phyloP scores from a whole-genome alignment of 805 yeast genomes.

The Jamesozyma hellenica region DNA sequence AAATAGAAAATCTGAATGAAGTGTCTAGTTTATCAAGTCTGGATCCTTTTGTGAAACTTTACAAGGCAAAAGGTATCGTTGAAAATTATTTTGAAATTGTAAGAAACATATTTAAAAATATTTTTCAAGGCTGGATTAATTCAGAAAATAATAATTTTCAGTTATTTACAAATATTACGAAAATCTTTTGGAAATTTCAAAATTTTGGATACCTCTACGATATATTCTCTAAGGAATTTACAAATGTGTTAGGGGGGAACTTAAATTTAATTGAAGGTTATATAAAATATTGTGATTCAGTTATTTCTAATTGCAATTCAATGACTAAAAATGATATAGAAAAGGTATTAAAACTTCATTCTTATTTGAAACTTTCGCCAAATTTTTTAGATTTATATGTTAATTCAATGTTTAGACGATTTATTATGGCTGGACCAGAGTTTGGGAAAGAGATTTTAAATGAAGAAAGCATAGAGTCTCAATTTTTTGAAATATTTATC shows the following conservation, averaged over 20 bases:
- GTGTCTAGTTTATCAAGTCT: no score
- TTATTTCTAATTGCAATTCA: background rate
- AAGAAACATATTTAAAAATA: no score
- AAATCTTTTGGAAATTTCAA: background rate
- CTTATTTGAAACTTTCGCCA: background rate
- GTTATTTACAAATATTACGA: no score
- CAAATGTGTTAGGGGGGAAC: background rate
- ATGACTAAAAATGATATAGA: background rate
- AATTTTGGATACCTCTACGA: background rate
- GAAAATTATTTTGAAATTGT: no score
- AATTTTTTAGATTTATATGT: slow-evolving; percentile 7
- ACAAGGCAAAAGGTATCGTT: no score
- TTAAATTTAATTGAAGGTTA: background rate
- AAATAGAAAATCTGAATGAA: no score
- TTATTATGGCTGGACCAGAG: slow-evolving; percentile 8
- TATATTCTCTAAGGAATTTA: background rate
- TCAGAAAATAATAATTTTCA: no score
- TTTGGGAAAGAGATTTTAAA: background rate
- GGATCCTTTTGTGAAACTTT: no score
- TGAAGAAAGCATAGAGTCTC: background rate
- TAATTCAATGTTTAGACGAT: slow-evolving; percentile 11
- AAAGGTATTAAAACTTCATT: background rate
- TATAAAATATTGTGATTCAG: background rate
- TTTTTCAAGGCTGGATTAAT: no score
- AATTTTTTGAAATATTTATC: no score